Evolutionary conservation across 345 rosid genomes (phyloP).

Genomic region (Theobroma cacao): DNA sequence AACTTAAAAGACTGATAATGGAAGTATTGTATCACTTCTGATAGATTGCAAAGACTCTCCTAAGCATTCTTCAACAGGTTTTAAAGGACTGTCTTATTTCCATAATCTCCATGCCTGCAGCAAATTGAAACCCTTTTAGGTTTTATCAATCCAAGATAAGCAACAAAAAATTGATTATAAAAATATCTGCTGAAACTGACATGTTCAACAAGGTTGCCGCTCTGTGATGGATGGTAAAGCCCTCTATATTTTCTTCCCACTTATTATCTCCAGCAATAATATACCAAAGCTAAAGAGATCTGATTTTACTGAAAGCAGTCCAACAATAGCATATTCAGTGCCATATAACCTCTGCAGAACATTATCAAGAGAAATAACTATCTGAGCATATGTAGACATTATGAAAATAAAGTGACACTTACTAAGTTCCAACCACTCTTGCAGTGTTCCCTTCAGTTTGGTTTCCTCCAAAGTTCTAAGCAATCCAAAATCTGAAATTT

Average conservation of each 20-base stretch:
- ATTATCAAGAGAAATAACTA: not conserved
- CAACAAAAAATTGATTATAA: not conserved
- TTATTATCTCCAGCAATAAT: constrained; percentile 12
- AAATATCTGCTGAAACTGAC: not conserved
- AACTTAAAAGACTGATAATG: constrained; percentile 42
- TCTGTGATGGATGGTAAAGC: not conserved
- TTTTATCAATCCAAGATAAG: constrained; percentile 22
- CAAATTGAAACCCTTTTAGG: constrained; percentile 23
- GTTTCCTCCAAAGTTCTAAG: constrained; percentile 14
- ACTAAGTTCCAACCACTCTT: constrained; percentile 21
- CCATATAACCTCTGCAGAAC: constrained; percentile 12
- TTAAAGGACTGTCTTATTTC: constrained; percentile 27
- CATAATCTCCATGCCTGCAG: constrained; percentile 34
- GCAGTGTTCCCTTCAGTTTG: constrained; percentile 14
- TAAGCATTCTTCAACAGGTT: constrained; percentile 27
- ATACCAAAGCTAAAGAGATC: constrained; percentile 14
- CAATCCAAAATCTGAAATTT: constrained; percentile 20
- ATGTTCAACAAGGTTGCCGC: not conserved
- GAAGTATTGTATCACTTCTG: constrained; percentile 31
- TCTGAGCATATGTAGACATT: not conserved
- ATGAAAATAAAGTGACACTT: not conserved
- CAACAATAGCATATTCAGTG: constrained; percentile 17
- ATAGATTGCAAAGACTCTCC: constrained; percentile 10
- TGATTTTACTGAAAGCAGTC: not conserved
- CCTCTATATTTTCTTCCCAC: constrained; percentile 6